Base-by-base conservation (phyloP, 2,329 filamentous ascomycete genomes). In the Talaromyces sp. region DNA sequence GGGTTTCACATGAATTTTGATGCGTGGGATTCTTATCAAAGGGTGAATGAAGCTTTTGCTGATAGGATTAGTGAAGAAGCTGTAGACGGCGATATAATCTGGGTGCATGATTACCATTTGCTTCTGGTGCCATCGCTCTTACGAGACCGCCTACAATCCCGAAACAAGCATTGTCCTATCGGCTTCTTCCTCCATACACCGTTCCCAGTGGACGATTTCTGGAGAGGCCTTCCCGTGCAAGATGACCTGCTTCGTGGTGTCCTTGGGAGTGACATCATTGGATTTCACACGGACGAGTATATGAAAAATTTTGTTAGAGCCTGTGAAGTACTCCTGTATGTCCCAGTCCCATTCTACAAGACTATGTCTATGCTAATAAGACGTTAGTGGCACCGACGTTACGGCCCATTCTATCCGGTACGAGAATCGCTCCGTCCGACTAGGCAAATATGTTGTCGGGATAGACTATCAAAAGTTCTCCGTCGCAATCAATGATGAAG, bases 261-360 rank as follows among this genome's bases (percentile, higher is more conserved):
- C 37, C 80, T 96, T 19, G 86, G 93, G 67, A 94, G 90, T 77
- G 91, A 96, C 68, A 77, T 96, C 51, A 87, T 96, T 65, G 91
- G 91, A n/a, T 96, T 96, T 78, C 91, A 96, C 74, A 96, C 91
- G 16, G 95, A 95, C 75, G 90, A 96, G 75, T 96, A 96, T 65
- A 90, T 90, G 17, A 83, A 90, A 44, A 91, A 96, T 73, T 96
- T 96, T 75, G 77, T 96, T 52, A 92, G 89, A 74, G 91, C 88
- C 65, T 96, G 91, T 76, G 90, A 89, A 11, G 85, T 89, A 59
- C 92, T 96, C 58, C 80, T 95, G 79, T 87, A 78, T 70, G 81
- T 74, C 27, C n/a, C 73, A 19, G 44, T 22, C 35, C 35, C 2
- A 16, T 3, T n/a, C n/a, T n/a, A 93, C 90, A 2, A 59, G 66